Evolutionary conservation across 257 asterid species (phyloP).

Genomic region (Ocimum tenuiflorum): DNA sequence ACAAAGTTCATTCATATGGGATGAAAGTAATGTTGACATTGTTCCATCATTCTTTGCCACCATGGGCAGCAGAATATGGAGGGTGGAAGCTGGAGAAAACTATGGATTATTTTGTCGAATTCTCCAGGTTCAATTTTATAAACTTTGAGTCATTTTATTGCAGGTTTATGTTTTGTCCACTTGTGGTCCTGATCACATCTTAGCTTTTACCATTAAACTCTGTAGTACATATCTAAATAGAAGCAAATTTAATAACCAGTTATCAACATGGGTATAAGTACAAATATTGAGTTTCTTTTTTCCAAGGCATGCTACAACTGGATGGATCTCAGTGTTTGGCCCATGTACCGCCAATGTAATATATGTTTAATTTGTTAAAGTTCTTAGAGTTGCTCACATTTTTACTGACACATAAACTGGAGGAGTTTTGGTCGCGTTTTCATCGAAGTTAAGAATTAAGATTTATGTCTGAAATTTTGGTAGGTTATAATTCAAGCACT

Average conservation of each 20-base stretch:
- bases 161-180: neutral
- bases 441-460: neutral
- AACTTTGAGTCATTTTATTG: neutral
- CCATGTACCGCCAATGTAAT: neutral
- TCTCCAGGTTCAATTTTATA: conserved; percentile 58
- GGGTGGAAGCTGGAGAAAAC: conserved; percentile 96
- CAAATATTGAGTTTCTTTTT: neutral
- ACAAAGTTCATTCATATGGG: conserved; percentile 72
- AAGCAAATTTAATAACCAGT: neutral
- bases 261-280: neutral
- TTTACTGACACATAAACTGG: neutral
- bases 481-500: neutral
- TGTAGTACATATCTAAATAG: neutral
- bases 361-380: too few relatives aligned
- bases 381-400: neutral
- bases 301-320: neutral
- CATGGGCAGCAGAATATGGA: conserved; percentile 98
- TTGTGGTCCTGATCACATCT: neutral
- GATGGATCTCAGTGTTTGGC: neutral
- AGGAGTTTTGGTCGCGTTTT: neutral
- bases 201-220: neutral
- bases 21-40: conserved; percentile 96
- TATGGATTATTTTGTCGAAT: conserved; percentile 72
- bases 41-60: conserved; percentile 96
- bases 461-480: neutral